A percentile compares a stretch with the other conserved stretches of the same genome.
Conservation (phyloP, 805 yeast genomes). For the Ogataea dorogensis region DNA sequence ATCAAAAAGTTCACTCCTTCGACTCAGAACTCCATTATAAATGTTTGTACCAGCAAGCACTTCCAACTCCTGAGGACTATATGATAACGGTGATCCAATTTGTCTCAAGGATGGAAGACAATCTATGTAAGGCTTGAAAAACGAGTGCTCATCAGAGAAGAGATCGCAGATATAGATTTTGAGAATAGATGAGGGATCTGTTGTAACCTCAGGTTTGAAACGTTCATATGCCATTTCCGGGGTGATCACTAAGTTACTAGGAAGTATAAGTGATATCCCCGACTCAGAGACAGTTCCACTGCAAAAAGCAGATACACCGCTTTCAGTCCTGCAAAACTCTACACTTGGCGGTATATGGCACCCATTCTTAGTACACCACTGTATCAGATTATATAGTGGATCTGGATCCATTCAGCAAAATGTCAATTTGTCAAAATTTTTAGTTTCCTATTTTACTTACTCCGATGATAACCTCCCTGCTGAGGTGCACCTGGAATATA, state of each 20-base stretch:
- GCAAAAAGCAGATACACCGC: slow-evolving; percentile 36
- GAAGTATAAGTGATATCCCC: slow-evolving; percentile 12
- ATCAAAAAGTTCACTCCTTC: slow-evolving; percentile 42
- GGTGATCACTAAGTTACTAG: slow-evolving; percentile 23
- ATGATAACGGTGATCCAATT: slow-evolving; percentile 62
- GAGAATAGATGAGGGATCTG: slow-evolving; percentile 16
- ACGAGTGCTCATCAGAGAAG: not conserved
- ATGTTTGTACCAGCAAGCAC: slow-evolving; percentile 62
- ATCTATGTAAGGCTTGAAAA: slow-evolving; percentile 41
- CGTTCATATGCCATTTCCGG: slow-evolving; percentile 23
- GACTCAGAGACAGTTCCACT: not conserved
- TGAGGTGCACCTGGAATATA: not conserved
- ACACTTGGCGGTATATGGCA: slow-evolving; percentile 37
- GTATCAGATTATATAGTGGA: slow-evolving; percentile 7
- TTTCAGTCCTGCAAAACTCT: slow-evolving; percentile 29
- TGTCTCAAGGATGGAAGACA: slow-evolving; percentile 43
- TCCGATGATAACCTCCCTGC: no score
- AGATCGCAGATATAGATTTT: slow-evolving; percentile 22
- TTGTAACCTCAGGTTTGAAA: slow-evolving; percentile 4
- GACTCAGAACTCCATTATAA: slow-evolving; percentile 45
- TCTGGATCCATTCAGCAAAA: slow-evolving; percentile 1
- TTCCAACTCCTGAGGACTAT: slow-evolving; percentile 49
- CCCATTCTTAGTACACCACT: slow-evolving; percentile 40
- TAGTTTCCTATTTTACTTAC: no score
- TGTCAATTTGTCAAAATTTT: no score